Conservation (phyloP, 2,329 filamentous ascomycete species). For the Leptographium wingfieldii region DNA sequence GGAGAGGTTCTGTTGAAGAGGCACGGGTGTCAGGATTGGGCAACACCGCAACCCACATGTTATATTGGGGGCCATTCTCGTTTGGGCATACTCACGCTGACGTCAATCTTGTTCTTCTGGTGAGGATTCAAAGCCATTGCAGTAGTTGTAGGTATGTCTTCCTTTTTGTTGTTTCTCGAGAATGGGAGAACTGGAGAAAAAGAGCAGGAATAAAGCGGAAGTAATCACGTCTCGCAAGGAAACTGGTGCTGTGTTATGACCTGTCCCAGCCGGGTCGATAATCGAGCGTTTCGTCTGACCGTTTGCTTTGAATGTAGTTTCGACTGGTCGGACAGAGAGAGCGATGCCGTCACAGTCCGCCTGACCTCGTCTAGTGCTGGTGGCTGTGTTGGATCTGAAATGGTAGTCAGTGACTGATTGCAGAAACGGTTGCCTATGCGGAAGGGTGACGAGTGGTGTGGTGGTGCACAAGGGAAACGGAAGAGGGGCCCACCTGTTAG, state of each 20-base stretch:
- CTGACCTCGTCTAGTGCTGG: background rate
- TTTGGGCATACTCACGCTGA: slow-evolving; percentile 54
- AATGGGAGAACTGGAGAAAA: background rate
- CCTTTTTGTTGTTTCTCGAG: background rate
- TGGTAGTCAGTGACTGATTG: background rate
- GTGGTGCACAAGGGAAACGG: background rate
- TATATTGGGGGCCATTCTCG: background rate
- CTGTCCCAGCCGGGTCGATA: background rate
- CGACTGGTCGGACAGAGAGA: background rate
- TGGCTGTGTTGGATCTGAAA: background rate
- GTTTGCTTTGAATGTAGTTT: background rate
- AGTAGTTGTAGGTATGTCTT: background rate
- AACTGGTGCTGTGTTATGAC: background rate
- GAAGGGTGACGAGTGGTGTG: background rate
- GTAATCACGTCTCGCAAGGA: background rate
- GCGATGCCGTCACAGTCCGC: background rate
- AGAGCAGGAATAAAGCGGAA: too few relatives aligned
- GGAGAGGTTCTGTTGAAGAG: slow-evolving; percentile 58
- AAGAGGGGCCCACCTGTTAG: background rate
- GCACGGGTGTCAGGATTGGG: background rate
- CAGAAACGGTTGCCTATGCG: background rate
- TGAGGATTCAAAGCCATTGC: slow-evolving; percentile 62
- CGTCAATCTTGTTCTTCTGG: slow-evolving; percentile 96
- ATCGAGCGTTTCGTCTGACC: background rate
- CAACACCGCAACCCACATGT: too few relatives aligned